Evolutionary conservation across 164 flowering plant genomes (phyloP).

Genomic region (Aristolochia californica): DNA sequence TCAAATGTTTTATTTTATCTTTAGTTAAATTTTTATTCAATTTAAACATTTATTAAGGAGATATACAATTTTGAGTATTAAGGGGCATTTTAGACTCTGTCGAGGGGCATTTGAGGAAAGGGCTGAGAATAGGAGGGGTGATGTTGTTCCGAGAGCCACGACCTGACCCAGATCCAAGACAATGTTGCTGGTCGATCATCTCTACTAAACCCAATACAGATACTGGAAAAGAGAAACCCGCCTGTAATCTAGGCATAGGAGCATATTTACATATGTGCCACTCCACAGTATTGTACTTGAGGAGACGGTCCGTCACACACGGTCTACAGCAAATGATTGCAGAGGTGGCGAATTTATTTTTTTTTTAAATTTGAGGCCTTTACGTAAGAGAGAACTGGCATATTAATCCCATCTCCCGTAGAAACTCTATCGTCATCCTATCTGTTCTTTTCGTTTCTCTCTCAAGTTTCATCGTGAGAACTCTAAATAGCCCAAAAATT

Average conservation of each 20-base stretch:
- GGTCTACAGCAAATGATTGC: neutral
- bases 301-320: neutral
- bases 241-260: too few relatives aligned
- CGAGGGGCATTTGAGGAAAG: constrained; percentile 28
- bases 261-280: too few relatives aligned
- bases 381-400: too few relatives aligned
- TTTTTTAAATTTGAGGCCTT: too few relatives aligned
- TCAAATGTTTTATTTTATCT: too few relatives aligned
- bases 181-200: constrained; percentile 38
- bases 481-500: too few relatives aligned
- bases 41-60: too few relatives aligned
- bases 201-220: neutral
- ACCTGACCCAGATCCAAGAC: constrained; percentile 32
- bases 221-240: neutral
- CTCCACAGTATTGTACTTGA: too few relatives aligned
- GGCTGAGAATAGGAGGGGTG: constrained; percentile 22
- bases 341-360: too few relatives aligned
- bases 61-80: too few relatives aligned
- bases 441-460: neutral
- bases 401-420: too few relatives aligned
- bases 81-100: constrained; percentile 23
- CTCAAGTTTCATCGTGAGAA: neutral
- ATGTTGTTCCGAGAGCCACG: constrained; percentile 47
- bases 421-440: neutral
- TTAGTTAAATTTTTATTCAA: too few relatives aligned